These are phyloP conservation scores for Tricholoma saponaceum DNA, from an alignment of 768 basidiomycete genomes.

Conservation along the genomic window DNA sequence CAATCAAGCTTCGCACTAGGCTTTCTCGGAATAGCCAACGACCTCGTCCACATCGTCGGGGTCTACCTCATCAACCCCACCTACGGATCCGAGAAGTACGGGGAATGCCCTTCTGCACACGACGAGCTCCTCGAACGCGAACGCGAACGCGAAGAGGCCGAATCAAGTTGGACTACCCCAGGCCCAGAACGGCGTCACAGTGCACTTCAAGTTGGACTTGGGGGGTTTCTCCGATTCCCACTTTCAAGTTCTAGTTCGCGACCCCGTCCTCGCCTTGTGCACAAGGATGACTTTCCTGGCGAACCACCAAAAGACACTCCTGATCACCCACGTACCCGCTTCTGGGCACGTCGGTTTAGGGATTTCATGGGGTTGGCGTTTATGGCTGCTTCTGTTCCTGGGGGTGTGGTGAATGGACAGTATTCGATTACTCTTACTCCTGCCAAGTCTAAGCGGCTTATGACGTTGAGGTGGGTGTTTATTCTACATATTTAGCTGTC, in stretches of 20 bases:
- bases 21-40: conserved; percentile 29
- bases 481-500: background rate
- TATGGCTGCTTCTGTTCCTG: conserved; percentile 26
- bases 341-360: conserved; percentile 24
- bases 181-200: too few species aligned
- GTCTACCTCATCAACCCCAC: conserved; percentile 38
- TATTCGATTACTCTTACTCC: conserved; percentile 14
- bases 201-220: too few species aligned
- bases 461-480: conserved; percentile 17
- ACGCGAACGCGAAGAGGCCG: background rate
- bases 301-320: conserved; percentile 22
- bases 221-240: background rate
- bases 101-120: conserved; percentile 21
- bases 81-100: conserved; percentile 25
- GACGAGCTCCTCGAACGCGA: conserved; percentile 12
- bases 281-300: conserved; percentile 12
- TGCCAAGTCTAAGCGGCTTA: conserved; percentile 14
- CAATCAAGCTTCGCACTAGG: conserved; percentile 29
- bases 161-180: background rate
- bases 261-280: background rate
- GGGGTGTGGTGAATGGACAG: conserved; percentile 23
- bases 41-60: conserved; percentile 31
- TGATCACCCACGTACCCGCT: conserved; percentile 27
- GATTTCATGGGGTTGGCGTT: conserved; percentile 22
- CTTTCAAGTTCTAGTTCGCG: too few species aligned